A percentile compares a stretch with the other conserved stretches of the same genome.
Evolutionary conservation across 2,329 filamentous ascomycete species (phyloP).

Genomic region (Aspergillus bombycis): DNA sequence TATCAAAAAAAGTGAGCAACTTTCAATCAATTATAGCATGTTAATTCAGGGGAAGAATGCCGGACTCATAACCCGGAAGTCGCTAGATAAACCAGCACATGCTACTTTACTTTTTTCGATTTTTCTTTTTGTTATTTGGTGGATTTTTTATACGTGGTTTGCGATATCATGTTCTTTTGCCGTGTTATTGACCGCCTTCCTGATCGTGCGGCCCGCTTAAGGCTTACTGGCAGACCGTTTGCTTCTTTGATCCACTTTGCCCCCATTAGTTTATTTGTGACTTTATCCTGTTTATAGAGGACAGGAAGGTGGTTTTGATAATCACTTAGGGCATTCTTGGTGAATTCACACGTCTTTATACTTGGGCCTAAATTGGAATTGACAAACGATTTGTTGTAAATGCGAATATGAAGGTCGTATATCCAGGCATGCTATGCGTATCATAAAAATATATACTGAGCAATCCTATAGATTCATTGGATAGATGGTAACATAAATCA

Average conservation of each 20-base stretch:
- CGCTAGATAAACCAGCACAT: neutral
- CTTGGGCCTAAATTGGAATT: too few relatives aligned
- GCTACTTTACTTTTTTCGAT: neutral
- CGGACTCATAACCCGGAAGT: neutral
- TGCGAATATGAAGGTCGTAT: too few relatives aligned
- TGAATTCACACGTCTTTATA: too few relatives aligned
- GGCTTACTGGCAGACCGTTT: neutral
- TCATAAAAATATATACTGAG: too few relatives aligned
- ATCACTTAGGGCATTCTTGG: too few relatives aligned
- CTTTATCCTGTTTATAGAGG: too few relatives aligned
- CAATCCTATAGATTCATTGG: too few relatives aligned
- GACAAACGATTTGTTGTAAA: too few relatives aligned
- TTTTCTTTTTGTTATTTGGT: neutral
- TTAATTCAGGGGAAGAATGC: neutral
- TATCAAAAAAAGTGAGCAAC: fast-evolving
- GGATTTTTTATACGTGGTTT: neutral
- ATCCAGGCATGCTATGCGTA: too few relatives aligned
- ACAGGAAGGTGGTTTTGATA: too few relatives aligned
- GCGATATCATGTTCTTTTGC: neutral
- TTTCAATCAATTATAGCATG: neutral
- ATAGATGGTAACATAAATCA: too few relatives aligned
- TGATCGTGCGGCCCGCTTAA: neutral
- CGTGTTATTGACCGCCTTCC: neutral
- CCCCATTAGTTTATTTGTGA: neutral
- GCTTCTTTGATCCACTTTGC: neutral